These are phyloP conservation scores for Paxillus involutus DNA, from an alignment of 768 basidiomycete genomes.

Conservation along the genomic window DNA sequence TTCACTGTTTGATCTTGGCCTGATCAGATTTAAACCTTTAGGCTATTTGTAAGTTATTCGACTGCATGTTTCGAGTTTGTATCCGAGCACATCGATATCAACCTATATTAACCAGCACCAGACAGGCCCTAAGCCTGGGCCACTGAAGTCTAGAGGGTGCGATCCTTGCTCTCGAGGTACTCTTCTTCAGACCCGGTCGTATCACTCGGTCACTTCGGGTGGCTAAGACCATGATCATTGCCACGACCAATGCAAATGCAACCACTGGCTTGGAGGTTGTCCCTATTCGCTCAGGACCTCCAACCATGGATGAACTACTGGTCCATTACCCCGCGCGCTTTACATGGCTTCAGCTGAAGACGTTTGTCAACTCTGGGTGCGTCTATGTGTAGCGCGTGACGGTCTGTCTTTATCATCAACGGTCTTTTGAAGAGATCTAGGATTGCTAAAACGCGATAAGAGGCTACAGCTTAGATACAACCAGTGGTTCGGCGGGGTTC, in stretches of 20 bases:
- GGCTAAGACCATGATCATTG: constrained; percentile 15
- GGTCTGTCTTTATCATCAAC: background rate
- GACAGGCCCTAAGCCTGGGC: too few relatives aligned
- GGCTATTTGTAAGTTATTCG: background rate
- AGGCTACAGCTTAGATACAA: constrained; percentile 68
- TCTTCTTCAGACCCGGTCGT: too few relatives aligned
- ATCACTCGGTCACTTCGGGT: background rate
- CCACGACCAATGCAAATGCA: background rate
- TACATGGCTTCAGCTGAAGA: constrained; percentile 73
- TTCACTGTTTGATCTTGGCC: background rate
- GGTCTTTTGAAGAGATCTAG: constrained; percentile 61
- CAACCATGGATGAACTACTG: constrained; percentile 65
- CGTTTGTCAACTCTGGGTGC: constrained; percentile 79
- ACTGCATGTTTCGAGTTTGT: too few relatives aligned
- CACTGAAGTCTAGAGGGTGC: too few relatives aligned
- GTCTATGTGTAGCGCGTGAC: constrained; percentile 7
- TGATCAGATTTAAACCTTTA: background rate
- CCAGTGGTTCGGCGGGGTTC: constrained; percentile 55
- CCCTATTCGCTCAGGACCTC: constrained; percentile 55
- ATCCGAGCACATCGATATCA: too few relatives aligned
- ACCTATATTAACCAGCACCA: too few relatives aligned
- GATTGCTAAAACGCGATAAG: constrained; percentile 73
- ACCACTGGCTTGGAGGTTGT: constrained; percentile 22
- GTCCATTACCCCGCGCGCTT: constrained; percentile 73
- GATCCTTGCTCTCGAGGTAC: too few relatives aligned